These are phyloP conservation scores for Chalaropsis thielavioides DNA, from an alignment of 2,329 filamentous ascomycete genomes.

Conservation along the genomic window DNA sequence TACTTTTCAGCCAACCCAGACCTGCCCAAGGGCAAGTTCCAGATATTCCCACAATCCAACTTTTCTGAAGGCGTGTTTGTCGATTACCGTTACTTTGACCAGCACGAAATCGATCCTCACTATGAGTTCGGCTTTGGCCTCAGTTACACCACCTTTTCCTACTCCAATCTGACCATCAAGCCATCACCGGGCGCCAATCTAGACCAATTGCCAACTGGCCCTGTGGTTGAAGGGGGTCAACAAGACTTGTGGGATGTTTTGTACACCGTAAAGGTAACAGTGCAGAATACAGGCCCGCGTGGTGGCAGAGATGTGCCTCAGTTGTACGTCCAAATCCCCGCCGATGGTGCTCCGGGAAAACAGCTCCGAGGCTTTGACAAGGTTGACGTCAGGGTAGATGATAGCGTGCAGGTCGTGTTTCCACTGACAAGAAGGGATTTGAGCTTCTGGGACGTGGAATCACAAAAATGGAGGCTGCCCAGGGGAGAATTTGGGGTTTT, in stretches of 20 bases:
- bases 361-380: slow-evolving; percentile 57
- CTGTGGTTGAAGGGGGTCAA: slow-evolving; percentile 31
- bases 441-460: slow-evolving; percentile 48
- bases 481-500: slow-evolving; percentile 31
- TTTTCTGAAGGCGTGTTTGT: slow-evolving; percentile 38
- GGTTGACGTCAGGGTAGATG: slow-evolving; percentile 33
- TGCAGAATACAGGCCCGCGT: slow-evolving; percentile 31
- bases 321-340: slow-evolving; percentile 35
- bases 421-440: slow-evolving; percentile 47
- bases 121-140: slow-evolving; percentile 45
- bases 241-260: slow-evolving; percentile 35
- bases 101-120: slow-evolving; percentile 32
- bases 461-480: slow-evolving; percentile 45
- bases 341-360: slow-evolving; percentile 30
- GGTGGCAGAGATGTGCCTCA: slow-evolving; percentile 35
- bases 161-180: slow-evolving; percentile 30
- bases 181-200: slow-evolving; percentile 22
- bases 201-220: slow-evolving; percentile 27
- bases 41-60: slow-evolving; percentile 36
- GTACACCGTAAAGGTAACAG: slow-evolving; percentile 26
- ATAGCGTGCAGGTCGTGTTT: slow-evolving; percentile 34
- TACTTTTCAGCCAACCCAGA: slow-evolving; percentile 43
- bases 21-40: slow-evolving; percentile 35
- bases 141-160: slow-evolving; percentile 40
- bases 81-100: slow-evolving; percentile 43